Base-by-base conservation (phyloP, 116 monocot species). In the Trichopus zeylanicus region DNA sequence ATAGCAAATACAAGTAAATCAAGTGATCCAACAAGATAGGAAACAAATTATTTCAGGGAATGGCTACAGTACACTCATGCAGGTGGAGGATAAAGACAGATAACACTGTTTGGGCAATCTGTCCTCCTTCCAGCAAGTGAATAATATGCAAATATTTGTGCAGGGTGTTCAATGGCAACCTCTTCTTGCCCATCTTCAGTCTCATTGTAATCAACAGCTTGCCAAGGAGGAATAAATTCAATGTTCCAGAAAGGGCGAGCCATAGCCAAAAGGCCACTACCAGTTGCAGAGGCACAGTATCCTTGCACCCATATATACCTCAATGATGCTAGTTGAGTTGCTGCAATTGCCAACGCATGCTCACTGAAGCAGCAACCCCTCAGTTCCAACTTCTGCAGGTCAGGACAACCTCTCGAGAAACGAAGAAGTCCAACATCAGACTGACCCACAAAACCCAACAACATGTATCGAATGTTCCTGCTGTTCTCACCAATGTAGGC, bases 241-340 rank as follows among this genome's bases (percentile, higher is more conserved):
- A 95, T 89, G 74, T 95, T 95, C 95, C 95, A 95, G 51, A 76
- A 84, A 0, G 76, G 86, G 15, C 90, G 86, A 4, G 61, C 84
- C 95, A 95, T 95, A 7, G 59, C 39, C 51, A 84, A 35, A 22
- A 95, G 87, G 56, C 79, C 77, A 0, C 58, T 72, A 0, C 77
- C 81, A 22, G 63, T 56, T 3, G 72, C 65, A 8, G 87, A 81
- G 20, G 81, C 75, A 38, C 68, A 71, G 63, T 87, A 95, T 4
- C 95, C 95, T 37, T 95, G 90, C 56, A 90, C 95, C 95, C 95
- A 95, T 9, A 95, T 52, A 65, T 95, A 95, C 52, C 84, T 81
- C 67, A 95, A 62, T 8, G 81, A 73, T 6, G 65, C 51, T 23
- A 95, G 74, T 55, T 69, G 71, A 62, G 79, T 24, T 3, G 67